Evolutionary conservation across 2,329 filamentous ascomycete species (phyloP), one percentile per base, ranked within the genome.

Genomic region (Nemania bipapillata): DNA sequence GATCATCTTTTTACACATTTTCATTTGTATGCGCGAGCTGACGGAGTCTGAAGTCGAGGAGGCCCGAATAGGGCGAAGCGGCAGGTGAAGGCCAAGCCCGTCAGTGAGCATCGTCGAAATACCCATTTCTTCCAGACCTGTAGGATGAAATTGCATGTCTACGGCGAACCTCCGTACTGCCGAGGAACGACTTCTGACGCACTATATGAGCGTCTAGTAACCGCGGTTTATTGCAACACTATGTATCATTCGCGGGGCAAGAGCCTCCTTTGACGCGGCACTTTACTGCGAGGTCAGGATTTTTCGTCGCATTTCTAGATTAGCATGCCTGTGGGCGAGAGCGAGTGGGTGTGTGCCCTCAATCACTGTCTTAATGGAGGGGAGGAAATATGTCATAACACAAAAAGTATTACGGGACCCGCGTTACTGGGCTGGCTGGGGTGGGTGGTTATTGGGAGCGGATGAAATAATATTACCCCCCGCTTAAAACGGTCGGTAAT

Each of bases 401-500:
- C 15, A n/a, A n/a, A n/a, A n/a, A n/a, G n/a, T n/a, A 12, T 20
- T 22, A 20, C 30, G 35, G 49, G 28, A n/a, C 40, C 50, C 35
- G 45, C 35, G 42, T 53, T 28, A 22, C 60, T 35, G 26, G 26
- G 50, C 35, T 55, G 37, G 40, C n/a, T n/a, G n/a, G n/a, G n/a
- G n/a, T n/a, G n/a, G 32, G 58, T 59, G 42, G 52, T 59, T 52
- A 49, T 59, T 56, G 63, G 57, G 28, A 35, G 35, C 62, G 61
- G 65, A 30, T 70, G 65, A 68, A 68, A 54, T 64, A 58, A 22
- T 37, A 65, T 63, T 57, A 63, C 24, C 65, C 60, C 65, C 65
- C 65, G 68, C 65, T 70, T 68, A 65, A 65, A 63, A 35, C 3
- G 11, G 30, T 70, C 68, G 68, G 68, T 65, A 70, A 62, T 70